A percentile compares a stretch with the other conserved stretches of the same genome.
Conservation (phyloP, 257 asterid genomes). For the Coffea canephora region DNA sequence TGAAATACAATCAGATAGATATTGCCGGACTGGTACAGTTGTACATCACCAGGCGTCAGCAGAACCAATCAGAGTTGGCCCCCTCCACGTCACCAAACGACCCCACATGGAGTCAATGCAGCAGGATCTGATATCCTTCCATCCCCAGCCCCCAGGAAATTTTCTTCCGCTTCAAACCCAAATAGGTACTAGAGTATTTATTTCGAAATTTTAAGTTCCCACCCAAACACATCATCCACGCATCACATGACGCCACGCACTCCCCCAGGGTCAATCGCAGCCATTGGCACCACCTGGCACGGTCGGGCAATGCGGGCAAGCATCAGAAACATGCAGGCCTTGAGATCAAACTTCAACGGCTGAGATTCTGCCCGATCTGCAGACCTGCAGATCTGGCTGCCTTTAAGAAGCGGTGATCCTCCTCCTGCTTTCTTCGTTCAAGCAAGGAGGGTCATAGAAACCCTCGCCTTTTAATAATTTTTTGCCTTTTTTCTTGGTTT, state of each 20-base stretch:
- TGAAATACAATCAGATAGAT: too few species aligned
- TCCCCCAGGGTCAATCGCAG: conserved; percentile 15
- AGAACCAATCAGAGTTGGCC: neutral
- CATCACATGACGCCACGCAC: conserved; percentile 20
- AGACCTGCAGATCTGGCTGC: conserved; percentile 29
- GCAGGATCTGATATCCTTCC: too few species aligned
- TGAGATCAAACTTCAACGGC: conserved; percentile 20
- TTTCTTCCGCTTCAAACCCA: neutral
- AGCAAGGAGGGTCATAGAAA: conserved; percentile 19
- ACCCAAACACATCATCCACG: conserved; percentile 12
- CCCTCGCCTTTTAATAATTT: conserved; percentile 13
- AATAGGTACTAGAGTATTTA: neutral
- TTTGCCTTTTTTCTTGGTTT: neutral
- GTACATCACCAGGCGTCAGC: too few species aligned
- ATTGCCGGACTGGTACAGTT: too few species aligned
- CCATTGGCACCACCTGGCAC: conserved; percentile 30
- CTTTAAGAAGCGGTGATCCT: conserved; percentile 27
- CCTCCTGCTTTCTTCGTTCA: conserved; percentile 4
- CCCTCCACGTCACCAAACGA: neutral
- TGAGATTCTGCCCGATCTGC: conserved; percentile 29
- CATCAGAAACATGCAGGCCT: conserved; percentile 7
- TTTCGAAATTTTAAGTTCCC: conserved; percentile 14
- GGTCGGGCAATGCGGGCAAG: conserved; percentile 26
- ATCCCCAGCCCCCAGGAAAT: neutral
- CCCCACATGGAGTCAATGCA: neutral